phyloP scores from a whole-genome alignment of 2,329 filamentous ascomycete species.

The Stachybotrys echinatus region DNA sequence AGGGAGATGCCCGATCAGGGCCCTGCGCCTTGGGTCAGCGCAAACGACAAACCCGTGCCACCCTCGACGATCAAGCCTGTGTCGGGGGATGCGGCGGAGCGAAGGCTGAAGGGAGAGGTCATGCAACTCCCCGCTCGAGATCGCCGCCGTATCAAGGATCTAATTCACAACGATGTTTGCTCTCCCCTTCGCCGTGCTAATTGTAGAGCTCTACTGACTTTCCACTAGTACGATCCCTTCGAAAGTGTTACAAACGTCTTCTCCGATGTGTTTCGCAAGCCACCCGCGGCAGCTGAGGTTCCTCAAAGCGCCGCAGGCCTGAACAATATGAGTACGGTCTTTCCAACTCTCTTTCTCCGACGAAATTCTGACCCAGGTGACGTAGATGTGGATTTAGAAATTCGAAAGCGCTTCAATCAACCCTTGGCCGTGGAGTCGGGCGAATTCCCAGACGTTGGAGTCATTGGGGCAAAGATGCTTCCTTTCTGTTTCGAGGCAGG shows the following conservation, averaged over 20 bases:
- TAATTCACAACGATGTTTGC: constrained; percentile 56
- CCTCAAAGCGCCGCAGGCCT: constrained; percentile 65
- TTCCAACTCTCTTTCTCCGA: neutral
- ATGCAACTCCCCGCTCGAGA: constrained; percentile 66
- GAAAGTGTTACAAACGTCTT: constrained; percentile 50
- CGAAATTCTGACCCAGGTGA: neutral
- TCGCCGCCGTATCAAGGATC: constrained; percentile 61
- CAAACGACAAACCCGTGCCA: constrained; percentile 60
- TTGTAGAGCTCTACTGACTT: constrained; percentile 10
- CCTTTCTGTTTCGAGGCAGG: constrained; percentile 65
- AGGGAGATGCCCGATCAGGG: constrained; percentile 64
- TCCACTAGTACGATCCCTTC: constrained; percentile 45
- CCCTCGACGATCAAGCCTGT: constrained; percentile 55
- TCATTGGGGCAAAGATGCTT: constrained; percentile 60
- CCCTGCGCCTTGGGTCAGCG: constrained; percentile 66
- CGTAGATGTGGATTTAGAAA: constrained; percentile 61
- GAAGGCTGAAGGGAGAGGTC: constrained; percentile 61
- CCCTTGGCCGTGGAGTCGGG: constrained; percentile 63
- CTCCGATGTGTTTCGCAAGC: constrained; percentile 41
- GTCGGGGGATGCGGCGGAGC: constrained; percentile 60
- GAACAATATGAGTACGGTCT: constrained; percentile 69
- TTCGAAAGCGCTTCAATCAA: constrained; percentile 59
- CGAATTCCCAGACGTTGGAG: constrained; percentile 61
- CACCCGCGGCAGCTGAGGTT: constrained; percentile 49
- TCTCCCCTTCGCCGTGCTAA: neutral